Percentiles rank a stretch among this genome's conserved stretches.
phyloP scores from a whole-genome alignment of 1,139 yeast species.

The Geotrichum restrictum region DNA sequence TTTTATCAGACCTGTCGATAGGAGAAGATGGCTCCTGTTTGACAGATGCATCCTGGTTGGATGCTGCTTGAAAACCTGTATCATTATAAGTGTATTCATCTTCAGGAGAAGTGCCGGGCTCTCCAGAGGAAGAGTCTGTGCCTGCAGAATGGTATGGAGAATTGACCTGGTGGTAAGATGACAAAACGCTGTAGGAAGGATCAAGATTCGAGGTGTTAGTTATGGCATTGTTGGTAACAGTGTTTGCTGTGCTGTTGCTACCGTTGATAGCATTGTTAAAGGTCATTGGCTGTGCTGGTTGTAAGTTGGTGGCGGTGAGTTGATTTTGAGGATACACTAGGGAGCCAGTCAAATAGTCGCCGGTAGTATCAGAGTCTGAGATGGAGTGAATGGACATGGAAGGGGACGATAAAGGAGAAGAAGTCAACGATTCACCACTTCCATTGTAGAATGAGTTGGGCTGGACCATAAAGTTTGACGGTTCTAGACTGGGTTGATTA shows the following conservation, averaged over 20 bases:
- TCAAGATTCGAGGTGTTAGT: background rate
- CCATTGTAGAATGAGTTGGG: slow-evolving; percentile 9
- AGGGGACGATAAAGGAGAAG: slow-evolving; percentile 18
- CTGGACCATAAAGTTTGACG: slow-evolving; percentile 12
- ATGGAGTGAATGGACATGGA: slow-evolving; percentile 18
- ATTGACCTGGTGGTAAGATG: slow-evolving; percentile 11
- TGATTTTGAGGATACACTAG: background rate
- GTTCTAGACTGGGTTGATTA: slow-evolving; percentile 5
- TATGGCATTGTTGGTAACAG: background rate
- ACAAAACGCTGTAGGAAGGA: background rate
- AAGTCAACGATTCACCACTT: slow-evolving; percentile 6
- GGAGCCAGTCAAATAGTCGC: slow-evolving; percentile 5
- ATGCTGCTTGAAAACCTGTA: slow-evolving; percentile 6
- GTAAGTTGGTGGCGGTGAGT: background rate
- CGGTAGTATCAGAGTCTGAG: slow-evolving; percentile 17
- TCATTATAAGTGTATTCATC: slow-evolving; percentile 13
- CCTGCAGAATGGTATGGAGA: slow-evolving; percentile 21
- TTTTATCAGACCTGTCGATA: background rate
- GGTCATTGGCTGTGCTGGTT: background rate
- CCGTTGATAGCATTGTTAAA: background rate
- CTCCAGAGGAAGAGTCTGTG: slow-evolving; percentile 14
- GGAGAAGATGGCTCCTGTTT: slow-evolving; percentile 2
- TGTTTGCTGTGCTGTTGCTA: background rate
- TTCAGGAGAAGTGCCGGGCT: slow-evolving; percentile 19
- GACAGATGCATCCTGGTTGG: slow-evolving; percentile 9